Conservation (phyloP, 345 rosid genomes). For the Camelina neglecta region DNA sequence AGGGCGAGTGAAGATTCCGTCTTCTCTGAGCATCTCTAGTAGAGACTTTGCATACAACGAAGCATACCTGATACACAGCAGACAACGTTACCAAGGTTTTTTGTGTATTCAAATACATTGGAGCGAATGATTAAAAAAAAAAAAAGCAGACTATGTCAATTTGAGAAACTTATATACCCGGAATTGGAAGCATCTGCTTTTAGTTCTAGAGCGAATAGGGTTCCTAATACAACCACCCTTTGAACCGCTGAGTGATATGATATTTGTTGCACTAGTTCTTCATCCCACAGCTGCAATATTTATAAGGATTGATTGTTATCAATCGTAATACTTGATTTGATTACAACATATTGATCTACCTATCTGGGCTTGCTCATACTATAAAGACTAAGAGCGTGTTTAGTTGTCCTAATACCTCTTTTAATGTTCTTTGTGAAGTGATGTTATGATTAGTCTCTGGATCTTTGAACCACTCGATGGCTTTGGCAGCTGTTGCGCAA, state of each 20-base stretch:
- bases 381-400: background rate
- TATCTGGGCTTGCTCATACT: background rate
- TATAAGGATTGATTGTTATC: background rate
- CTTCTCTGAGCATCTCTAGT: constrained; percentile 69
- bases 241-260: constrained; percentile 74
- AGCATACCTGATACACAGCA: constrained; percentile 59
- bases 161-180: constrained; percentile 56
- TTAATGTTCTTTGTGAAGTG: constrained; percentile 55
- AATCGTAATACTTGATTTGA: background rate
- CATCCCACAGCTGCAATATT: constrained; percentile 80
- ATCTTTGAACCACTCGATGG: constrained; percentile 89
- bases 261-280: constrained; percentile 59
- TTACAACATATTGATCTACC: background rate
- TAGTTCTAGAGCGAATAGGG: constrained; percentile 78
- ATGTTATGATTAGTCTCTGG: constrained; percentile 74
- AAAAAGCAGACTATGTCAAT: background rate
- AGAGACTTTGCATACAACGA: constrained; percentile 70
- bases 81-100: background rate
- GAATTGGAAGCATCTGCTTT: constrained; percentile 62
- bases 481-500: constrained; percentile 80
- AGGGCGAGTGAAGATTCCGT: constrained; percentile 79
- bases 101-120: background rate
- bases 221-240: constrained; percentile 84
- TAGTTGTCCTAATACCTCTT: constrained; percentile 60
- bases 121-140: background rate